phyloP scores from a whole-genome alignment of 345 rosid genomes.

The Pseudoturritis turrita region DNA sequence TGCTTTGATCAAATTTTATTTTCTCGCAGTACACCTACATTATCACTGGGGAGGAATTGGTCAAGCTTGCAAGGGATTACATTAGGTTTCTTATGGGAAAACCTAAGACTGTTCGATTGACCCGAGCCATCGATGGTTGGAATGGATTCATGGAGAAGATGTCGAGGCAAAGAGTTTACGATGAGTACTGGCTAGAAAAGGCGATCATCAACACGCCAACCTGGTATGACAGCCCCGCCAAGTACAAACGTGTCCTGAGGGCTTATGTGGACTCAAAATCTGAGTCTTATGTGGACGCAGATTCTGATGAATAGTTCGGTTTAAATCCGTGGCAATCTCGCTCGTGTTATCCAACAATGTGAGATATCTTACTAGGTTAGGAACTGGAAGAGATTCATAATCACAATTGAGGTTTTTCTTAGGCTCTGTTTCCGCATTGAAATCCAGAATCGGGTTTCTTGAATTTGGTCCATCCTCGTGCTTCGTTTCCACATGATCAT shows the following conservation, averaged over 20 bases:
- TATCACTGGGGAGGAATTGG: slow-evolving; percentile 63
- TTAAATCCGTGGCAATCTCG: not conserved
- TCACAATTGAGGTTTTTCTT: not conserved
- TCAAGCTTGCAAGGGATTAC: slow-evolving; percentile 64
- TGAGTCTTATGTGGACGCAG: not conserved
- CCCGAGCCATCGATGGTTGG: slow-evolving; percentile 49
- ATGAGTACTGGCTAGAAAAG: slow-evolving; percentile 60
- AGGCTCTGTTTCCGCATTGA: not conserved
- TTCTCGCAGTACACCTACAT: slow-evolving; percentile 59
- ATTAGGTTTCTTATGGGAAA: slow-evolving; percentile 49
- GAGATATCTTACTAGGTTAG: not conserved
- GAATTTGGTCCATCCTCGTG: not conserved
- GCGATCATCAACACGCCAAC: slow-evolving; percentile 66
- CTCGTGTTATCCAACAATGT: slow-evolving; percentile 11
- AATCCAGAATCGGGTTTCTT: not conserved
- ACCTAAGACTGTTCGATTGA: slow-evolving; percentile 56
- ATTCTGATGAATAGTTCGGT: slow-evolving; percentile 5
- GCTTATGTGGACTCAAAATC: slow-evolving; percentile 18
- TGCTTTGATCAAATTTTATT: not conserved
- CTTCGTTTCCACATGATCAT: not conserved
- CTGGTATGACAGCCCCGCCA: slow-evolving; percentile 60
- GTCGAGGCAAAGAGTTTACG: slow-evolving; percentile 35
- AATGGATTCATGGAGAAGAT: slow-evolving; percentile 27
- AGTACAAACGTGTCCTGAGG: slow-evolving; percentile 38
- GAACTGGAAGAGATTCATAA: not conserved